Base-by-base conservation (phyloP, 108 stramenopile genomes). In the Nannochloropsis salina region DNA sequence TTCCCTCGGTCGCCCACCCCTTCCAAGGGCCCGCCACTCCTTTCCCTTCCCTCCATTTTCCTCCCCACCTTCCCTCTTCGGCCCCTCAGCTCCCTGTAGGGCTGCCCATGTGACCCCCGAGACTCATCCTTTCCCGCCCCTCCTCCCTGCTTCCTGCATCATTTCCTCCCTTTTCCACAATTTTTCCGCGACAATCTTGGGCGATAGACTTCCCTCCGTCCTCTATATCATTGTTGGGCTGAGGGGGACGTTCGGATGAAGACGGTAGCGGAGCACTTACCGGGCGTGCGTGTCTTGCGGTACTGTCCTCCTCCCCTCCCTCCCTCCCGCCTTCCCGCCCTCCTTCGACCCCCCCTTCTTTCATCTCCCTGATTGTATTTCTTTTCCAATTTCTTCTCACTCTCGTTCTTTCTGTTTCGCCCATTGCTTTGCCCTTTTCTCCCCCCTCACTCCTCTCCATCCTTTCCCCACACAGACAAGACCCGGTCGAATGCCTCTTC, bases 401-500 rank as follows among this genome's bases (percentile, higher is more conserved):
- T 51, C 61, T 74, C 20, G n/a, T 2, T 5, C 61, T 20, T 74
- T n/a, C 3, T 74, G 61, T 15, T 74, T 15, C 4, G 61, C 4
- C 45, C 12, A 15, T 21, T 12, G n/a, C 31, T 12, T 82, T 82
- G n/a, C 12, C 41, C 1, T 85, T 80, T 1, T 85, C 40, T 22
- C 85, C 80, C 85, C 1, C 8, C 9, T 20, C 61, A 42, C 31
- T 80, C 8, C 3, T 42, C 18, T 44, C 94, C 20, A 97, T 96
- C 21, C 94, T 97, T 20, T 92, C 97, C 1, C 92, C 97, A 9
- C 44, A 96, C 42, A 88, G 95, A 5, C 99, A 99, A 86, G 95
- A 98, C 88, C 97, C 97, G 9, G 91, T 93, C 85, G 98, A 99
- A 88, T 97, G 97, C 88, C 91, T 98, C 74, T 89, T 98, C 80